Percentiles rank a stretch among this genome's conserved stretches.
These are phyloP conservation scores for Borealophlyctis nickersoniae DNA, from an alignment of 192 early-diverging fungal species.

Conservation along the genomic window DNA sequence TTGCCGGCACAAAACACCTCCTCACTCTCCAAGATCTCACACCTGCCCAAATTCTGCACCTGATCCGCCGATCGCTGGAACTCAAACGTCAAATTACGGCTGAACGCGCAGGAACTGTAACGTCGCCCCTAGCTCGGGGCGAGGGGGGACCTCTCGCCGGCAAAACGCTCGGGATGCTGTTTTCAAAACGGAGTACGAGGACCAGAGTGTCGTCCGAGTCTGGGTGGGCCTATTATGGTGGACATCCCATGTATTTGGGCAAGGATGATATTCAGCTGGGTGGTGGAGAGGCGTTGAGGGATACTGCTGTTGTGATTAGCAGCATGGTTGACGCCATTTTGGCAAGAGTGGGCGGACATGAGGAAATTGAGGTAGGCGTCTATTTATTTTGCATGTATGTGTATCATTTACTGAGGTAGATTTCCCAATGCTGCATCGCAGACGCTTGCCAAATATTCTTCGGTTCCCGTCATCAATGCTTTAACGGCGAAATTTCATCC, in stretches of 20 bases:
- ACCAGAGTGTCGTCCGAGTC: slow-evolving; percentile 94
- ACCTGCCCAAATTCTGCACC: slow-evolving; percentile 68
- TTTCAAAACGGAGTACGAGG: slow-evolving; percentile 94
- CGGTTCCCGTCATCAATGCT: slow-evolving; percentile 94
- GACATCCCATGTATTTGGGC: slow-evolving; percentile 93
- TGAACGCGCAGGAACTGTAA: slow-evolving; percentile 27
- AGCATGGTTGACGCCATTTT: slow-evolving; percentile 96
- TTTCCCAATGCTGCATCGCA: slow-evolving; percentile 21
- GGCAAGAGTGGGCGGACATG: slow-evolving; percentile 86
- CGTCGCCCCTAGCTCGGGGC: not conserved
- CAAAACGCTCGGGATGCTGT: slow-evolving; percentile 88
- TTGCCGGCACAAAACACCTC: slow-evolving; percentile 52
- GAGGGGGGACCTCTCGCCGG: slow-evolving; percentile 41
- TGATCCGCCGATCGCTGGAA: slow-evolving; percentile 75
- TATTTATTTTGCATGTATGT: slow-evolving; percentile 8
- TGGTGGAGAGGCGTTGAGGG: slow-evolving; percentile 89
- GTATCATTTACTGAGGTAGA: not conserved
- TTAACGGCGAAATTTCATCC: slow-evolving; percentile 94
- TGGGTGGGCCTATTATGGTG: slow-evolving; percentile 87
- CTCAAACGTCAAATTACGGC: slow-evolving; percentile 68
- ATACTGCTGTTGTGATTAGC: slow-evolving; percentile 86
- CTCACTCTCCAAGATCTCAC: slow-evolving; percentile 81
- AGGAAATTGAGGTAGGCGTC: slow-evolving; percentile 73
- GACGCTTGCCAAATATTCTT: slow-evolving; percentile 80
- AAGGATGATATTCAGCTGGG: slow-evolving; percentile 94